Base-by-base conservation (phyloP, 345 rosid genomes). In the Salix suchowensis region DNA sequence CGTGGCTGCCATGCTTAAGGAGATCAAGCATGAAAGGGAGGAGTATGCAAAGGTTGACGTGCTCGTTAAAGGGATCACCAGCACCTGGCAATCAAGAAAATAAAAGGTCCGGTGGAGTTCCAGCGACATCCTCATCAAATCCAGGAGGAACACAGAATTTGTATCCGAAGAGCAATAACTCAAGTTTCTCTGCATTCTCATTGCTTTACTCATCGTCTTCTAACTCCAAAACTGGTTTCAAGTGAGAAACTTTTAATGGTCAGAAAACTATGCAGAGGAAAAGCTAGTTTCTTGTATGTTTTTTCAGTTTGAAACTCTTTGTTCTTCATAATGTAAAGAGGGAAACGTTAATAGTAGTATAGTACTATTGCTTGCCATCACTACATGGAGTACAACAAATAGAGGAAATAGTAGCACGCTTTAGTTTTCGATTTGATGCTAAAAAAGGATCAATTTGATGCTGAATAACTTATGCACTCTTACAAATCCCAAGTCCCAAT, bases 1-100 rank as follows among this genome's bases (percentile, higher is more conserved):
- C 30, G 92, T 93, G 9, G 93, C 92, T 1, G 98, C 94, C 24
- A 93, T 95, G 98, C 92, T 95, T 58, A 89, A 90, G 79, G 98
- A 95, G 90, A 93, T 95, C 52, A 95, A 88, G 68, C 94, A 89
- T 46, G 98, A 92, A 65, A 86, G 88, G 64, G 98, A 91, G 71
- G 97, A 90, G 83, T 85, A 85, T 24, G 91, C 91, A 2, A 94
- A 94, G 82, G 95, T 89, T 60, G 97, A 94, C 69, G 81, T 81
- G 76, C 84, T 88, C 21, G 85, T 94, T 34, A 92, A 92, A 92
- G 78, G 92, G 87, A 79, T 86, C 97, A 72, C 89, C 94, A 52
- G 82, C 85, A 44, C 24, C 78, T 54, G 73, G 78, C 66, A 70
- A 67, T 34, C 71, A 78, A 70, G 81, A 77, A 55, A 86, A 76